Base-by-base conservation (phyloP, 176 grass and related monocot genomes). In the Cymbopogon citratus region DNA sequence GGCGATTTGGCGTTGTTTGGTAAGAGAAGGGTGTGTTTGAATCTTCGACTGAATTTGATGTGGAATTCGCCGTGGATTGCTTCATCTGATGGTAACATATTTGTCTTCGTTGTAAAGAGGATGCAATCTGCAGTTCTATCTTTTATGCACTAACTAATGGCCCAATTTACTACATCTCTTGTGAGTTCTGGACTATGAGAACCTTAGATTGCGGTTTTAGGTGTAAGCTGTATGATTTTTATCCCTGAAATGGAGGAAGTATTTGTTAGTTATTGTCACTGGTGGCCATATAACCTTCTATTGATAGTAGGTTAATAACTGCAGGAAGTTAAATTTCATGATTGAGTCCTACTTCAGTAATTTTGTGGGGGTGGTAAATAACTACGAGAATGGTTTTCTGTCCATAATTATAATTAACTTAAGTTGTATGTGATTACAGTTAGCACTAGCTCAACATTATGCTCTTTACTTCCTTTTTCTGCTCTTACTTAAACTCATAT, bases 31-130 rank as follows among this genome's bases (percentile, higher is more conserved):
- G 38, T 61, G 38, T 61, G 68, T 15, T 26, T 68, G 40, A 84
- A 84, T 84, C 62, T 69, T 80, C 12, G 6, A 49, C 6, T 75
- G 48, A 57, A 43, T 59, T 81, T 69, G 23, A 29, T 52, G 84
- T 51, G 16, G 27, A 82, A 46, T 76, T 38, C 14, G 11, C 9
- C 7, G 29, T 49, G 18, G 57, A 31, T 69, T 71, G 5, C 16
- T 21, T 66, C 26, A 12, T 56, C 1, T 60, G 62, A 51, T 34
- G 61, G 40, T 88, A 62, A 56, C 48, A 64, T 79, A 78, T 82
- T 73, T 89, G 71, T 40, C 1, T 49, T 80, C 19, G 4, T 45
- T 64, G 26, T 25, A 31, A 75, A 13, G 23, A 26, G 14, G 70
- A 51, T 21, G 12, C 6, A 81, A 56, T 64, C 49, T 13, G 5